Evolutionary conservation across 148 eudicot species (phyloP).

Genomic region (Persicaria maculosa): DNA sequence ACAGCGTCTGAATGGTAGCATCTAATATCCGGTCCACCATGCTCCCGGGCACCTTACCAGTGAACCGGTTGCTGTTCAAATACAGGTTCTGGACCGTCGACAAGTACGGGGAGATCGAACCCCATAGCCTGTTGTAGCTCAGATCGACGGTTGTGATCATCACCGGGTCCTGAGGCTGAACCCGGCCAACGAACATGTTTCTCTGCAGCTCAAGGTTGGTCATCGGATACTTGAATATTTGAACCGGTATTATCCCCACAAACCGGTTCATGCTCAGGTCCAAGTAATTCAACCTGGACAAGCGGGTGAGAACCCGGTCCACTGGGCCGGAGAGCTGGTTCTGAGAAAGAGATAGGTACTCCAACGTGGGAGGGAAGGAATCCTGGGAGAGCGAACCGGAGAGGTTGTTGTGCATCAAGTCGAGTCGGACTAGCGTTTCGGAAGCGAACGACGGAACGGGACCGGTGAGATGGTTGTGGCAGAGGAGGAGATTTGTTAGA

Average conservation of each 20-base stretch:
- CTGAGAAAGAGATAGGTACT: slow-evolving; percentile 57
- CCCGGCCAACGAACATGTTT: slow-evolving; percentile 58
- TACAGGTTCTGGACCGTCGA: slow-evolving; percentile 65
- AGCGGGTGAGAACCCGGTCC: slow-evolving; percentile 22
- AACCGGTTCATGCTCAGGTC: slow-evolving; percentile 72
- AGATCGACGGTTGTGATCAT: slow-evolving; percentile 60
- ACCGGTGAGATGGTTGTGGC: slow-evolving; percentile 54
- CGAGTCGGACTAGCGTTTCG: slow-evolving; percentile 46
- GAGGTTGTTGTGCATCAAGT: slow-evolving; percentile 61
- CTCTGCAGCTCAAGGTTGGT: slow-evolving; percentile 58
- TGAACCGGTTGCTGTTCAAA: slow-evolving; percentile 77
- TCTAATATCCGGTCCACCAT: slow-evolving; percentile 60
- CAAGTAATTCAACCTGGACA: slow-evolving; percentile 46
- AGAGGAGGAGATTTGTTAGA: slow-evolving; percentile 48
- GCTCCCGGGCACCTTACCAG: slow-evolving; percentile 52
- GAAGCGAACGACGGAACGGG: slow-evolving; percentile 44
- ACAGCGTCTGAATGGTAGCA: slow-evolving; percentile 46
- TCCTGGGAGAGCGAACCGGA: slow-evolving; percentile 44
- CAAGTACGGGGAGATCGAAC: slow-evolving; percentile 59
- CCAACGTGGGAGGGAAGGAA: slow-evolving; percentile 47
- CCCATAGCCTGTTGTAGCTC: slow-evolving; percentile 67
- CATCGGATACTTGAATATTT: slow-evolving; percentile 47
- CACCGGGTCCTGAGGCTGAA: slow-evolving; percentile 43
- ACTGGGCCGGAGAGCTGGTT: slow-evolving; percentile 68
- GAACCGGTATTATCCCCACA: slow-evolving; percentile 55